Percentiles rank a stretch among this genome's conserved stretches.
Conservation (phyloP, 2,329 filamentous ascomycete species). For the Fusarium penzigii region DNA sequence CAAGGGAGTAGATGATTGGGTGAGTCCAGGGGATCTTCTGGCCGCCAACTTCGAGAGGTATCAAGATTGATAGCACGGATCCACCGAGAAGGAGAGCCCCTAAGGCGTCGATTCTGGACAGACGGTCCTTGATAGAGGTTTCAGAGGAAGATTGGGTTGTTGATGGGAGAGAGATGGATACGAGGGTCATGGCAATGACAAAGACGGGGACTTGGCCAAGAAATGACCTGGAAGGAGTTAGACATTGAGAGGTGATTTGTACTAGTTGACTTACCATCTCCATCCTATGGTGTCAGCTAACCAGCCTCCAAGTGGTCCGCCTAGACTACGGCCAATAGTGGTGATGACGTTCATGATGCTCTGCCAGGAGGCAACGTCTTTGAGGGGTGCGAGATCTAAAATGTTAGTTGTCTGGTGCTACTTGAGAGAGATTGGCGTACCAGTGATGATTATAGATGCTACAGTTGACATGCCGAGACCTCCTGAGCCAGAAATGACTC, state of each 20-base stretch:
- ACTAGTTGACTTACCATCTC: conserved; percentile 46
- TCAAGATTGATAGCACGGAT: conserved; percentile 54
- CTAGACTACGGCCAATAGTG: conserved; percentile 52
- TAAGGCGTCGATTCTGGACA: conserved; percentile 50
- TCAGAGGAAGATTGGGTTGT: conserved; percentile 12
- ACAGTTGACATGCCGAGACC: conserved; percentile 52
- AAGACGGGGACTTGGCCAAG: conserved; percentile 60
- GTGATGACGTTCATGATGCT: conserved; percentile 54
- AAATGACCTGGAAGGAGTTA: conserved; percentile 46
- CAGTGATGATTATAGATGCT: conserved; percentile 53
- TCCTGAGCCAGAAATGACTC: conserved; percentile 53
- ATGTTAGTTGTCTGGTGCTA: conserved; percentile 1
- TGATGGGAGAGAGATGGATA: conserved; percentile 49
- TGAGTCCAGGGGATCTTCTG: conserved; percentile 52
- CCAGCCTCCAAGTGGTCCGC: conserved; percentile 57
- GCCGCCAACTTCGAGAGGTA: conserved; percentile 54
- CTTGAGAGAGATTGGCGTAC: conserved; percentile 25
- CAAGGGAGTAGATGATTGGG: conserved; percentile 43
- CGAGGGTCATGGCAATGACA: conserved; percentile 50
- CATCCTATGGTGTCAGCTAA: conserved; percentile 64
- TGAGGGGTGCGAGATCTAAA: conserved; percentile 50
- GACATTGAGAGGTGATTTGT: neutral
- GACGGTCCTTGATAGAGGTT: neutral
- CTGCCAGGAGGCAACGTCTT: conserved; percentile 55
- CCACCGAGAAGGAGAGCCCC: conserved; percentile 56